A percentile compares a stretch with the other conserved stretches of the same genome.
phyloP scores from a whole-genome alignment of 805 yeast genomes.

The Saturnispora zaruensis region DNA sequence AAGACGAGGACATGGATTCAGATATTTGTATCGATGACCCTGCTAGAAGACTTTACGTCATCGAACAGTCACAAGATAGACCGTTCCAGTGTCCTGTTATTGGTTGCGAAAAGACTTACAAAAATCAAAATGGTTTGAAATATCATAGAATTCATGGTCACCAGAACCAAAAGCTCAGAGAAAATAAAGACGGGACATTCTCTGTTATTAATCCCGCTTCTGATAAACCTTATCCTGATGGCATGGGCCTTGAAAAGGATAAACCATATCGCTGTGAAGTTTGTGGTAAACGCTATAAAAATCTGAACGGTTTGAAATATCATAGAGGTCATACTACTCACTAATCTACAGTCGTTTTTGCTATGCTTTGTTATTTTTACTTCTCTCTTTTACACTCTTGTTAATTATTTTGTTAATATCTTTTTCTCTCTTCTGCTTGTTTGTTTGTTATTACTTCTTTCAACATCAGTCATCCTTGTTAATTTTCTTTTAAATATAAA shows the following conservation, averaged over 20 bases:
- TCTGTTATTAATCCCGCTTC: slow-evolving; percentile 87
- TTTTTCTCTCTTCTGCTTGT: neutral
- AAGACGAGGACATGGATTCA: slow-evolving; percentile 29
- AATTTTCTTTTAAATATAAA: neutral
- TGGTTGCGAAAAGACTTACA: slow-evolving; percentile 96
- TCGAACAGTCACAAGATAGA: slow-evolving; percentile 84
- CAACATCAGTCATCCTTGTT: neutral
- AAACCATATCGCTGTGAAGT: slow-evolving; percentile 98
- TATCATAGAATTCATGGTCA: slow-evolving; percentile 96
- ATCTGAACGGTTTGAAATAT: slow-evolving; percentile 90
- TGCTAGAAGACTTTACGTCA: slow-evolving; percentile 85
- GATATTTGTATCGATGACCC: slow-evolving; percentile 92
- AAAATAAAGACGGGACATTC: slow-evolving; percentile 87
- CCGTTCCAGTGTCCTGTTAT: slow-evolving; percentile 97
- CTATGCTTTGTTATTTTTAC: neutral
- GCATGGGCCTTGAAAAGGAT: slow-evolving; percentile 92
- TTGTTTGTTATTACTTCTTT: neutral
- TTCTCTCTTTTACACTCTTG: neutral
- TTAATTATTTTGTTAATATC: neutral
- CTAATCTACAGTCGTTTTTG: slow-evolving; percentile 25
- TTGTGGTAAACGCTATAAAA: slow-evolving; percentile 95
- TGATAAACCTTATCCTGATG: slow-evolving; percentile 85
- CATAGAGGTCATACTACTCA: slow-evolving; percentile 99
- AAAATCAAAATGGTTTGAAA: slow-evolving; percentile 94
- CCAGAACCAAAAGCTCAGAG: slow-evolving; percentile 86